Evolutionary conservation across 805 yeast genomes (phyloP).

Genomic region (Barnettozyma botsteinii): DNA sequence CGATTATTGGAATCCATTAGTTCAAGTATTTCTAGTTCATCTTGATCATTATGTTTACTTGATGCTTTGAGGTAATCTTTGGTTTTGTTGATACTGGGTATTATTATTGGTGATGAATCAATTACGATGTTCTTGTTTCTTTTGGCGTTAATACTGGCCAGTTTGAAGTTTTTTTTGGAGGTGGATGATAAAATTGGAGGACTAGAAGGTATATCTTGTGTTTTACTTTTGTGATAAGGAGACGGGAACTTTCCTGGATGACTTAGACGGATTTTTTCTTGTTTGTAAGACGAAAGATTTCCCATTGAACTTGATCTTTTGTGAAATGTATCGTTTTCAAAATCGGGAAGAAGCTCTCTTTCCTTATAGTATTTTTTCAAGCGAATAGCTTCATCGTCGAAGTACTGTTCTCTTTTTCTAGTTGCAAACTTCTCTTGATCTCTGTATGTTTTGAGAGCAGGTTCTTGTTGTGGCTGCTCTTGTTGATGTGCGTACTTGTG

Average conservation of each 20-base stretch:
- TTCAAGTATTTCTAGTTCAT: conserved; percentile 5
- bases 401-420: neutral
- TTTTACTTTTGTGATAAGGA: conserved; percentile 8
- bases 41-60: conserved; percentile 2
- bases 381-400: conserved; percentile 1
- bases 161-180: conserved; percentile 8
- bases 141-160: conserved; percentile 4
- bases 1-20: conserved; percentile 14
- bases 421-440: neutral
- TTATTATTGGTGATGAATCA: conserved; percentile 11
- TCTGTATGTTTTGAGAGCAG: neutral
- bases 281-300: neutral
- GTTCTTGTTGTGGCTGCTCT: neutral
- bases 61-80: neutral
- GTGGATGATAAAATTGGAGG: conserved; percentile 11
- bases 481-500: conserved; percentile 18
- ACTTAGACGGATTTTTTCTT: conserved; percentile 6
- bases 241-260: conserved; percentile 26
- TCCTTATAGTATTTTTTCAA: conserved; percentile 11
- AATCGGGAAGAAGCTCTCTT: conserved; percentile 18
- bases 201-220: conserved; percentile 1
- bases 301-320: conserved; percentile 8
- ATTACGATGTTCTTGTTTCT: conserved; percentile 7
- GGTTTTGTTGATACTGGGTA: conserved; percentile 1
- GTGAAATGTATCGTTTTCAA: conserved; percentile 5